Evolutionary conservation across 768 basidiomycete species (phyloP).

Genomic region (Kwoniella sp.): DNA sequence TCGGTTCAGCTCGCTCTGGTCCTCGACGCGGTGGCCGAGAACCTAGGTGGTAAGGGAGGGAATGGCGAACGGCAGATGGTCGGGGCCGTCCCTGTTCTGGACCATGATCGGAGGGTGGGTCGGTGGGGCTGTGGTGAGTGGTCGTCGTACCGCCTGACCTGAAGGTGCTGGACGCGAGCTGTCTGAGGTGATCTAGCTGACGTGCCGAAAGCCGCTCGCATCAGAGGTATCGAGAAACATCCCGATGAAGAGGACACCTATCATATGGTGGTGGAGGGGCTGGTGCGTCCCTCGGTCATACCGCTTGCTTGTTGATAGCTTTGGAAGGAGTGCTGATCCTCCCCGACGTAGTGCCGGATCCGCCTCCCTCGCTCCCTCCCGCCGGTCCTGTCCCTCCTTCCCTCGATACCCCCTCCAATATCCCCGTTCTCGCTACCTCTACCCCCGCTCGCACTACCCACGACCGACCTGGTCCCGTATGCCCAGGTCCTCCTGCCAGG

Average conservation of each 20-base stretch:
- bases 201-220: conserved; percentile 26
- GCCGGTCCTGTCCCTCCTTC: conserved; percentile 33
- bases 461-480: conserved; percentile 15
- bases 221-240: conserved; percentile 26
- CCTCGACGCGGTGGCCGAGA: conserved; percentile 64
- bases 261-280: conserved; percentile 26
- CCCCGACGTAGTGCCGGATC: conserved; percentile 18
- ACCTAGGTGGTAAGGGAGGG: conserved; percentile 54
- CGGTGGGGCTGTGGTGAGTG: conserved; percentile 40
- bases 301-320: neutral
- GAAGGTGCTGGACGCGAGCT: neutral
- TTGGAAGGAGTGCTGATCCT: neutral
- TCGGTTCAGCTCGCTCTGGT: conserved; percentile 59
- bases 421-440: conserved; percentile 66
- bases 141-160: neutral
- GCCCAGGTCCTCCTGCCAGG: conserved; percentile 24
- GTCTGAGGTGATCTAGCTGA: neutral
- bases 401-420: conserved; percentile 57
- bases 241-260: conserved; percentile 17
- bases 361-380: conserved; percentile 41
- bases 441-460: conserved; percentile 44
- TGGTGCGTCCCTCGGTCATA: conserved; percentile 13
- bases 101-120: conserved; percentile 37
- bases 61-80: conserved; percentile 17
- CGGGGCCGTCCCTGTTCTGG: conserved; percentile 36